Conservation (phyloP, 2,329 filamentous ascomycete genomes). For the Exophiala sp. region DNA sequence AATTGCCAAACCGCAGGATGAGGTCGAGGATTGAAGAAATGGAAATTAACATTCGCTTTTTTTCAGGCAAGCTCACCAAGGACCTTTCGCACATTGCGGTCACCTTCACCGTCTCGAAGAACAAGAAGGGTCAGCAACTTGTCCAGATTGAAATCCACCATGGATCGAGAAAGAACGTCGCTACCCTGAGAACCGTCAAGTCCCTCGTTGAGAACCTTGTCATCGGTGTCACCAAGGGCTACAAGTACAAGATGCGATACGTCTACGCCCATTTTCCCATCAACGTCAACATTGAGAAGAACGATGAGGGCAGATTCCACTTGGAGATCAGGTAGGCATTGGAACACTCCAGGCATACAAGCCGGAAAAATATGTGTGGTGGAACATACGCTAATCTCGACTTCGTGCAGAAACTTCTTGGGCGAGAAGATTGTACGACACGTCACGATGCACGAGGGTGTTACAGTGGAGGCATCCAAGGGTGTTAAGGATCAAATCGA, state of each 20-base stretch:
- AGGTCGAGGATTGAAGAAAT: background rate
- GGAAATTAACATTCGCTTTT: slow-evolving; percentile 11
- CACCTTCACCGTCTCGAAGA: slow-evolving; percentile 84
- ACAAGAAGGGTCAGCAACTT: slow-evolving; percentile 43
- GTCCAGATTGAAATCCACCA: slow-evolving; percentile 99
- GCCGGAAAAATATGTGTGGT: background rate
- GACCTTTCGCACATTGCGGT: slow-evolving; percentile 94
- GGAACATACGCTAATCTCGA: slow-evolving; percentile 1
- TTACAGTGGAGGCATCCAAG: slow-evolving; percentile 83
- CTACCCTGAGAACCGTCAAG: slow-evolving; percentile 94
- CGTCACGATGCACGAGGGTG: slow-evolving; percentile 81
- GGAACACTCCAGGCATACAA: slow-evolving; percentile 26
- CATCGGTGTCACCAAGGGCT: slow-evolving; percentile 96
- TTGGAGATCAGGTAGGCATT: slow-evolving; percentile 87
- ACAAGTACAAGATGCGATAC: slow-evolving; percentile 99
- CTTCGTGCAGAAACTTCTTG: slow-evolving; percentile 76
- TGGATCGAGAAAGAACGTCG: slow-evolving; percentile 94
- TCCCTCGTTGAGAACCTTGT: slow-evolving; percentile 99
- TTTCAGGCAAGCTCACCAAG: slow-evolving; percentile 85
- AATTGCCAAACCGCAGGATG: slow-evolving; percentile 1
- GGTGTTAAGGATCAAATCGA: slow-evolving; percentile 97
- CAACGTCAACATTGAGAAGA: slow-evolving; percentile 99
- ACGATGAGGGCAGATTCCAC: slow-evolving; percentile 77
- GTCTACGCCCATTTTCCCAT: slow-evolving; percentile 99
- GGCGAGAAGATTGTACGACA: slow-evolving; percentile 98